Evolutionary conservation across 768 basidiomycete species (phyloP).

Genomic region (Pholiota microspora): DNA sequence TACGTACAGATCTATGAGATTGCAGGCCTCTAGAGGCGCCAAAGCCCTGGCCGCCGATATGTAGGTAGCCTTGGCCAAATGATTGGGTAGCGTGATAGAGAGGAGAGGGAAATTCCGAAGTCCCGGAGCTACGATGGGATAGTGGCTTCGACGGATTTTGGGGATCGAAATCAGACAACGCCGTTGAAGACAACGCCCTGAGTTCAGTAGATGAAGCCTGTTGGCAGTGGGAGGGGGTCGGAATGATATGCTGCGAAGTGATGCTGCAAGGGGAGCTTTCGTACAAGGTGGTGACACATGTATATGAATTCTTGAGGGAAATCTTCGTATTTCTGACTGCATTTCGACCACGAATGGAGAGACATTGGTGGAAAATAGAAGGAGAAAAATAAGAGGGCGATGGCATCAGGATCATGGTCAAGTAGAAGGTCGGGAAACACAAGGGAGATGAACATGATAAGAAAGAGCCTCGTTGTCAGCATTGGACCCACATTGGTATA

Average conservation of each 20-base stretch:
- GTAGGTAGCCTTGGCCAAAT: neutral
- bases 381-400: neutral
- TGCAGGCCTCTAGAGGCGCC: neutral
- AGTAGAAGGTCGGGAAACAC: no score
- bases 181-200: neutral
- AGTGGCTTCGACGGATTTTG: no score
- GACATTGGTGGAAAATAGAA: neutral
- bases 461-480: neutral
- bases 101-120: neutral
- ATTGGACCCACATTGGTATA: constrained; percentile 6
- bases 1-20: neutral
- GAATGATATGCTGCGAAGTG: neutral
- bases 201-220: neutral
- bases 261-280: no score
- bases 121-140: no score
- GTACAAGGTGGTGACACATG: neutral
- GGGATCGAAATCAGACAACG: neutral
- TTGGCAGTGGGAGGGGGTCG: neutral
- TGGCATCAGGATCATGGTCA: no score
- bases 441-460: neutral
- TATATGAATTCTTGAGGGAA: neutral
- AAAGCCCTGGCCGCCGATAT: neutral
- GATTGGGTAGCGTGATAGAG: neutral
- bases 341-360: neutral
- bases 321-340: neutral